Base-by-base conservation (phyloP, 176 grass and related monocot species). In the Lolium multiflorum region DNA sequence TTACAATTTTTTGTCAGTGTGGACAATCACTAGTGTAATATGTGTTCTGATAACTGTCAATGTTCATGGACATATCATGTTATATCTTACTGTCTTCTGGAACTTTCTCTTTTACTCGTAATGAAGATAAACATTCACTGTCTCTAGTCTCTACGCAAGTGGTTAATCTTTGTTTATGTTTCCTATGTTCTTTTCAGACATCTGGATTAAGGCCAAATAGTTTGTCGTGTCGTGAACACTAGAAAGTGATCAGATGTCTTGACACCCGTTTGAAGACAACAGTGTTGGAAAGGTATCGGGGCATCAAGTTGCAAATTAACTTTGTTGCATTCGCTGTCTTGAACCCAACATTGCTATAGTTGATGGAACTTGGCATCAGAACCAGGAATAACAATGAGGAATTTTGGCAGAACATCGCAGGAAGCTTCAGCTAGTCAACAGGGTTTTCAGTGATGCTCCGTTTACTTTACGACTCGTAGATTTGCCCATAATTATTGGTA, bases 261-360 rank as follows among this genome's bases (percentile, higher is more conserved):
- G 18, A 78, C 18, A 59, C 22, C 11, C 17, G 76, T 59, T 17
- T 78, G 31, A 78, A 78, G 76, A 60, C 35, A 58, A 12, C 58
- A 39, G 28, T 78, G 76, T 41, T 78, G 11, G 54, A 41, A 15
- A 1, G 1, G 18, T 78, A 59, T 43, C 31, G 18, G 54, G 76
- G 54, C 3, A 41, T 59, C 31, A 41, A 11, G 18, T 78, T 51
- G 3, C 54, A 78, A 15, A 6, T 60, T 41, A 56, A 22, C 18
- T 78, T 78, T 60, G 35, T 56, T 20, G 18, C 54, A 21, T 78
- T 78, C 54, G 59, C 60, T 60, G 54, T 78, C 35, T 14, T 78
- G 54, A 78, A 59, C 6, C 35, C 18, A 5, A 59, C 11, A 41
- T 18, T 41, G 18, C 76, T 78, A 41, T 52, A 77, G 31, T 60